These are phyloP conservation scores for Trichoderma citrinoviride DNA, from an alignment of 2,329 filamentous ascomycete species.

Conservation along the genomic window DNA sequence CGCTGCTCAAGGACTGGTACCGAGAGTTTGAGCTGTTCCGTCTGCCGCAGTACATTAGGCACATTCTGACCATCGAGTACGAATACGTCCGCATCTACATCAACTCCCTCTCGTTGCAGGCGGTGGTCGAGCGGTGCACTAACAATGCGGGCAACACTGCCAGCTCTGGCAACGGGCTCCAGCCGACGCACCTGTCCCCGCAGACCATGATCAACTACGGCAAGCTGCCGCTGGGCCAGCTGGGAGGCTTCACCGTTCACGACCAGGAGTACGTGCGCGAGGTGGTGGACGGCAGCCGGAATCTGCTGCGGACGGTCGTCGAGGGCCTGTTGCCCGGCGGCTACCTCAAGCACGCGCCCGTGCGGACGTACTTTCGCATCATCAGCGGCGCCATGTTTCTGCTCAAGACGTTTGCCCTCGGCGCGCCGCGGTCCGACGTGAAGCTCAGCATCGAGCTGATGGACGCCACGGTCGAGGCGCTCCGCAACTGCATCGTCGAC, in stretches of 20 bases:
- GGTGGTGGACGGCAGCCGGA: slow-evolving; percentile 74
- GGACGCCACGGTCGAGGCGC: slow-evolving; percentile 69
- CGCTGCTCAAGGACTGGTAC: slow-evolving; percentile 75
- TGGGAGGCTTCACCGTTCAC: slow-evolving; percentile 61
- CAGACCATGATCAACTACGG: slow-evolving; percentile 65
- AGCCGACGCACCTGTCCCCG: slow-evolving; percentile 49
- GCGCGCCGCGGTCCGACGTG: slow-evolving; percentile 74
- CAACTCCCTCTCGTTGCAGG: slow-evolving; percentile 90
- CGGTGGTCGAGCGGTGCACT: slow-evolving; percentile 89
- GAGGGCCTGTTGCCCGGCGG: slow-evolving; percentile 71
- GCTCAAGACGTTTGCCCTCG: slow-evolving; percentile 79
- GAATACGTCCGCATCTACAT: slow-evolving; percentile 93
- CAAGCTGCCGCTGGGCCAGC: slow-evolving; percentile 60
- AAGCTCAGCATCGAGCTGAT: slow-evolving; percentile 72
- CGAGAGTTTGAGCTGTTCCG: slow-evolving; percentile 76
- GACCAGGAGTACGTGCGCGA: slow-evolving; percentile 73
- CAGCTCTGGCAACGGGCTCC: slow-evolving; percentile 36
- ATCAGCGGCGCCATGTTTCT: slow-evolving; percentile 83
- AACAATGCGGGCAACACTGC: slow-evolving; percentile 61
- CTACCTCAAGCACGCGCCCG: slow-evolving; percentile 78
- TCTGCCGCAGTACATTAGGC: slow-evolving; percentile 62
- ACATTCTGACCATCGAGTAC: slow-evolving; percentile 90
- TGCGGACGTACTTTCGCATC: slow-evolving; percentile 82
- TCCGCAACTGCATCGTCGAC: slow-evolving; percentile 77
- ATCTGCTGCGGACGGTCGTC: slow-evolving; percentile 73